Evolutionary conservation across 1,284 basidiomycete species (phyloP), one percentile per base, ranked within the genome.

Genomic region (Trichosporon sp.): DNA sequence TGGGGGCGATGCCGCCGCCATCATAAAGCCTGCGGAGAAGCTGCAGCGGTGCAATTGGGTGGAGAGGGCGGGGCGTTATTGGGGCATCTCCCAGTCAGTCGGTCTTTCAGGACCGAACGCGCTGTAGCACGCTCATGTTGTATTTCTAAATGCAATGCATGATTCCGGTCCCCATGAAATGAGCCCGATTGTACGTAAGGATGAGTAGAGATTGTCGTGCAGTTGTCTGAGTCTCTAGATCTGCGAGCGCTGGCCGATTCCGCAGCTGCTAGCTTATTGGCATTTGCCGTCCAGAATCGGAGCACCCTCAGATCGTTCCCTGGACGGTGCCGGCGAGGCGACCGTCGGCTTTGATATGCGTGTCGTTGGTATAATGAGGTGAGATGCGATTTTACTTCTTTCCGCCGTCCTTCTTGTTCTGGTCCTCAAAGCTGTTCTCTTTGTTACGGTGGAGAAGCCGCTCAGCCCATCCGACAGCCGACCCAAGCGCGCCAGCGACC

Each of bases 391-490:
- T 2, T 40, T 36, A 36, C 58, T 63, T 52, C 60, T 59, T 63
- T n/a, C 59, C 31, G 36, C 36, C 36, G 54, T 64, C 54, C 54
- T 57, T 27, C 36, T 58, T 29, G 54, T 29, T 40, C 57, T 58
- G 34, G 36, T 36, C 58, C 58, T 54, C 49, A n/a, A 54, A 54
- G 49, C 49, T 54, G 25, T 59, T 40, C 46, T 65, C 61, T n/a
- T 61, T 64, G 32, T 61, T 59, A 19, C 65, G 61, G 29, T 75
- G 73, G 19, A 74, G 65, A 25, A 73, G 52, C 10, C 71, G 62
- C 57, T 78, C 77, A 2, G 70, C 70, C 70, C 71, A 78, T 23
- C 75, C 75, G 19, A 78, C 62, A 23, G 70, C 74, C 14, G 72
- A 70, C 29, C 77, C 77, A 9, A 78, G 64, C 4, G 69, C 74